phyloP scores from a whole-genome alignment of 2,329 filamentous ascomycete species.

The Aureobasidium pullulans region DNA sequence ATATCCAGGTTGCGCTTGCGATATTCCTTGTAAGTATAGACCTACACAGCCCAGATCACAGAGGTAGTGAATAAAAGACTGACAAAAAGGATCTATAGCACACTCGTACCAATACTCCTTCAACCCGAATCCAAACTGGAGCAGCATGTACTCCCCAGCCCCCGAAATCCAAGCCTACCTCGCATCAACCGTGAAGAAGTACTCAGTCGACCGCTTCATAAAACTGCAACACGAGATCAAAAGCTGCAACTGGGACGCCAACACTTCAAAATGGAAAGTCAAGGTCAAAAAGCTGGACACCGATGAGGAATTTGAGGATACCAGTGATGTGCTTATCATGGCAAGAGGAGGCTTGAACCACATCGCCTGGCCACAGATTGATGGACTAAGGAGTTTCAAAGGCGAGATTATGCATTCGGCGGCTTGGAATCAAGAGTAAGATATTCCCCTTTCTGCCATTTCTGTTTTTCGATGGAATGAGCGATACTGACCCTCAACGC shows the following conservation, averaged over 20 bases:
- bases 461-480: not conserved
- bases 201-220: slow-evolving; percentile 31
- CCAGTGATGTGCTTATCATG: slow-evolving; percentile 43
- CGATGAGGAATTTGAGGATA: slow-evolving; percentile 31
- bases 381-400: slow-evolving; percentile 44
- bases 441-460: not conserved
- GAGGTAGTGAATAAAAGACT: not conserved
- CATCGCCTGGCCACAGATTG: slow-evolving; percentile 46
- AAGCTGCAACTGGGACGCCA: slow-evolving; percentile 28
- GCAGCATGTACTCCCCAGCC: slow-evolving; percentile 33
- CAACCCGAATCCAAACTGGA: slow-evolving; percentile 36
- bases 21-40: slow-evolving; percentile 14
- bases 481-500: slow-evolving; percentile 22
- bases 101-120: slow-evolving; percentile 39
- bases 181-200: slow-evolving; percentile 28
- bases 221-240: slow-evolving; percentile 30
- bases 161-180: slow-evolving; percentile 33
- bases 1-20: slow-evolving; percentile 37
- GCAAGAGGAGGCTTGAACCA: slow-evolving; percentile 45
- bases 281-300: slow-evolving; percentile 25
- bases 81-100: slow-evolving; percentile 15
- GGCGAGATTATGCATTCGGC: slow-evolving; percentile 50
- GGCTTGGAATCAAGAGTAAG: slow-evolving; percentile 43
- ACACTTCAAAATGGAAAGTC: slow-evolving; percentile 30
- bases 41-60: not conserved